Percentiles rank a stretch among this genome's conserved stretches.
Evolutionary conservation across 1,284 basidiomycete species (phyloP).

Genomic region (Cryptococcus amylolentus): DNA sequence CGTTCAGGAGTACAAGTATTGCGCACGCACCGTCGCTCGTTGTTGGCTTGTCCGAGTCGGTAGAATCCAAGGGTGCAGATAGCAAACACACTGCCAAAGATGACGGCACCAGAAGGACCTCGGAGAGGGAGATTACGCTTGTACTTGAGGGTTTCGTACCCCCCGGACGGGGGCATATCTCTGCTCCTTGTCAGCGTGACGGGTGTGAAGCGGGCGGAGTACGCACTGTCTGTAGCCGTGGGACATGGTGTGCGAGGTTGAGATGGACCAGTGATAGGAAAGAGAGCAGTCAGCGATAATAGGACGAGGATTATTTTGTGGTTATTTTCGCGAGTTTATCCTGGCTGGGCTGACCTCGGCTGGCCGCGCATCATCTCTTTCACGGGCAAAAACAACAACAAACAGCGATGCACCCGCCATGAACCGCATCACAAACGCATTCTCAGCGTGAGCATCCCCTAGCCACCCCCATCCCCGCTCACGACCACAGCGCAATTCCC

Average conservation of each 20-base stretch:
- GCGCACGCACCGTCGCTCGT: constrained; percentile 79
- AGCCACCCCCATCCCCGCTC: neutral
- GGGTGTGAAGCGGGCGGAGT: neutral
- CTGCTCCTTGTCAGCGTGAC: constrained; percentile 51
- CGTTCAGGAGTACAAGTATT: neutral
- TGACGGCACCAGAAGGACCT: constrained; percentile 81
- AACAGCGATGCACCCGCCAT: constrained; percentile 3
- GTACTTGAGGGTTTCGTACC: constrained; percentile 90
- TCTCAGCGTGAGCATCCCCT: constrained; percentile 16
- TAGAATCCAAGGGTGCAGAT: constrained; percentile 93
- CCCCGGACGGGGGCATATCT: constrained; percentile 92
- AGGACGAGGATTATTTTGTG: neutral
- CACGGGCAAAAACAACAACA: neutral
- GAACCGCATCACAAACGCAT: constrained; percentile 25
- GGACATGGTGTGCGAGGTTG: constrained; percentile 6
- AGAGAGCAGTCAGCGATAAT: neutral
- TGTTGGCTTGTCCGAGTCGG: constrained; percentile 80
- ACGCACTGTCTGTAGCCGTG: constrained; percentile 16
- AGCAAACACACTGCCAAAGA: constrained; percentile 78
- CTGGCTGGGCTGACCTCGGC: neutral
- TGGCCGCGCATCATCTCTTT: neutral
- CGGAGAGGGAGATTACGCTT: constrained; percentile 92
- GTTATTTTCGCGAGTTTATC: neutral
- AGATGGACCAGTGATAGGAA: constrained; percentile 3
- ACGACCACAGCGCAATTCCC: constrained; percentile 14